Percentiles rank a stretch among this genome's conserved stretches.
Evolutionary conservation across 1,284 basidiomycete species (phyloP).

Genomic region (Cryptococcus depauperatus): DNA sequence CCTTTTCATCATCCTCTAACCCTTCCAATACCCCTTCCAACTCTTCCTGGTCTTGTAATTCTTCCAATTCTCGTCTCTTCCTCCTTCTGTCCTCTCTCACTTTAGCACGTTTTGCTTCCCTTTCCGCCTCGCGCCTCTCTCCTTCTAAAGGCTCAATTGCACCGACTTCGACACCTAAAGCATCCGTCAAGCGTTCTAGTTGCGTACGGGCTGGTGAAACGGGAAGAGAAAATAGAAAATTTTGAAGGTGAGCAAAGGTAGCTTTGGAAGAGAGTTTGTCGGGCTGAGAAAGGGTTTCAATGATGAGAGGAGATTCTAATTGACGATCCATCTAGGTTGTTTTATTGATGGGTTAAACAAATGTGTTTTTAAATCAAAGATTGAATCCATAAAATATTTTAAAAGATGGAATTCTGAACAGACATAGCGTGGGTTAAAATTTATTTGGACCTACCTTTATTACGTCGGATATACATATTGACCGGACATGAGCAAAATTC

Average conservation of each 20-base stretch:
- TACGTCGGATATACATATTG: too few species aligned
- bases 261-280: conserved; percentile 21
- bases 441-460: too few species aligned
- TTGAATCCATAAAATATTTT: too few species aligned
- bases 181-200: conserved; percentile 41
- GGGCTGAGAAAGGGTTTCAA: conserved; percentile 27
- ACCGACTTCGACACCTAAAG: conserved; percentile 40
- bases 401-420: too few species aligned
- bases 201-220: conserved; percentile 35
- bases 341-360: too few species aligned
- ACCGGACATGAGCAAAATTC: too few species aligned
- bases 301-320: conserved; percentile 37
- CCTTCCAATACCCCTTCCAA: conserved; percentile 16
- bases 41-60: conserved; percentile 21
- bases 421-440: too few species aligned
- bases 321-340: conserved; percentile 38
- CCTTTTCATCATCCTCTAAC: conserved; percentile 10
- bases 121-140: conserved; percentile 28
- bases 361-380: too few species aligned
- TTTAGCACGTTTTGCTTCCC: conserved; percentile 19
- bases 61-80: conserved; percentile 17
- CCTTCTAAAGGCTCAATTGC: conserved; percentile 31
- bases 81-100: conserved; percentile 20
- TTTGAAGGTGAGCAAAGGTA: conserved; percentile 28
- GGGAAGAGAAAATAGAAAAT: conserved; percentile 24